A percentile compares a stretch with the other conserved stretches of the same genome.
Evolutionary conservation across 225 moss, liverwort and hornwort genomes (phyloP).

Genomic region (Pseudoscleropodium purum): DNA sequence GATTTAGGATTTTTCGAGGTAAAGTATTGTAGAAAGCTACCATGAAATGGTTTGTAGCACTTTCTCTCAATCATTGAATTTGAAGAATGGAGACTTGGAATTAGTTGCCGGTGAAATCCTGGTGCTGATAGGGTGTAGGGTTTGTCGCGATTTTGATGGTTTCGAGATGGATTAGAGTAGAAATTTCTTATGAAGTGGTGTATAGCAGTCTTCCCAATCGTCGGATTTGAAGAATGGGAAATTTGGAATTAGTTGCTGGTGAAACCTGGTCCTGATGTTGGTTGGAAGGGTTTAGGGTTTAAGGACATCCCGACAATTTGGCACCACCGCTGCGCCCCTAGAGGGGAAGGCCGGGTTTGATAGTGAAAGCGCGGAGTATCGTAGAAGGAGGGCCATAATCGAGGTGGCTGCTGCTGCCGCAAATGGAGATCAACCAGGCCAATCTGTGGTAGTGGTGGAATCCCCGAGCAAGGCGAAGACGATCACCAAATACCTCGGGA

Average conservation of each 20-base stretch:
- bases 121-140: not conserved
- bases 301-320: constrained; percentile 12
- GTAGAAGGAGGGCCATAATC: not conserved
- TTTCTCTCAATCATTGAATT: not conserved
- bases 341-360: not conserved
- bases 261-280: not conserved
- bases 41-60: not conserved
- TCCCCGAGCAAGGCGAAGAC: constrained; percentile 95
- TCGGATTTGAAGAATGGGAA: not conserved
- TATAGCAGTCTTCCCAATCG: not conserved
- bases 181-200: not conserved
- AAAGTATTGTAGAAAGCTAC: not conserved
- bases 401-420: not conserved
- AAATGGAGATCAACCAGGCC: not conserved
- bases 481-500: constrained; percentile 82
- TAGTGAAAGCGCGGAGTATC: not conserved
- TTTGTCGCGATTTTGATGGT: not conserved
- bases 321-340: not conserved
- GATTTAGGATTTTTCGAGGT: not conserved
- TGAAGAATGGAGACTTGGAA: not conserved
- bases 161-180: not conserved
- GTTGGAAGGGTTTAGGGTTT: constrained; percentile 13
- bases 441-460: constrained; percentile 82
- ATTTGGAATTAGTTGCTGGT: not conserved
- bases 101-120: not conserved